Base-by-base conservation (phyloP, 345 rosid genomes). In the Punica granatum region DNA sequence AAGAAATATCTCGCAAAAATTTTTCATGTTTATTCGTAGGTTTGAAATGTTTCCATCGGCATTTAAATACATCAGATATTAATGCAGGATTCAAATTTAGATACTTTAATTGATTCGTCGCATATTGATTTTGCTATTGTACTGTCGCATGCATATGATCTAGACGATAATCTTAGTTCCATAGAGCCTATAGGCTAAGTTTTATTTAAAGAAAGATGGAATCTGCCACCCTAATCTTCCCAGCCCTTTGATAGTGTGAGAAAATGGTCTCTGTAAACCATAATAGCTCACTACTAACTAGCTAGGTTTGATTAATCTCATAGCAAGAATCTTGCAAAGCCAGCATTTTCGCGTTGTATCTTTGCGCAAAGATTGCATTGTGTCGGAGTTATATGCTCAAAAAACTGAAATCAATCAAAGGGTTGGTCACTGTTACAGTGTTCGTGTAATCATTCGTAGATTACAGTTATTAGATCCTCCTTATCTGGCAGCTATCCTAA, bases 281-380 rank as follows among this genome's bases (percentile, higher is more conserved):
- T 53, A n/a, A 53, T 53, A 1, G 59, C 59, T 53, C 23, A 12
- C 59, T 53, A 53, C 14, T 25, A 53, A 56, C 7, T 56, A 56
- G 61, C 61, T 56, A 56, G 61, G 61, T 28, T 56, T 56, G 32
- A 56, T 56, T 56, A 30, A 56, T 56, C 61, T 26, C 34, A 30
- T 56, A 30, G 34, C 5, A 56, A 56, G 34, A 56, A 56, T 56
- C 61, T 26, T 13, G 18, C 61, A 56, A 56, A 56, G 61, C 61
- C 61, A 28, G 61, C 7, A 56, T 56, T 33, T 30, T 26, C 33
- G 34, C 34, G 25, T 49, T 10, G n/a, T 7, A 30, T 28, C 34
- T 56, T 56, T 26, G 59, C 31, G 59, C 11, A 25, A 53, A 53
- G 10, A 3, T 25, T 30, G 31, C 30, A 23, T 7, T 11, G 30